These are phyloP conservation scores for Remersonia thermophila DNA, from an alignment of 2,329 filamentous ascomycete species.

Conservation along the genomic window DNA sequence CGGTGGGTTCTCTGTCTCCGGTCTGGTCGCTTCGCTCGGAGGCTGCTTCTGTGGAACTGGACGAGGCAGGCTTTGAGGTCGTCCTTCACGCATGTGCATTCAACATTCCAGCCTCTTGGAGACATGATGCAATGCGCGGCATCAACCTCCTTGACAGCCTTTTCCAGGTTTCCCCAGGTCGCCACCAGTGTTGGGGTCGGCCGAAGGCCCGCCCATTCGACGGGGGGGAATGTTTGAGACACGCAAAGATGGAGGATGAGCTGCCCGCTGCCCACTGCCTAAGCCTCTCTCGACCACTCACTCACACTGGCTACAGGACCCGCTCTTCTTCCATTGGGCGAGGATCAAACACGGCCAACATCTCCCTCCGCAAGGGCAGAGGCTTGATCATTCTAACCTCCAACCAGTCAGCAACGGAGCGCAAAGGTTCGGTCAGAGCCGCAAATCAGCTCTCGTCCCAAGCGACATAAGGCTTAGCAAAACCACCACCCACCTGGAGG, in stretches of 20 bases:
- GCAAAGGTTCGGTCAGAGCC: constrained; percentile 14
- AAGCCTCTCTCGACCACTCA: no score
- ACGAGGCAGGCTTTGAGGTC: not conserved
- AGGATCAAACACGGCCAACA: constrained; percentile 1
- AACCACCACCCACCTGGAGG: constrained; percentile 26
- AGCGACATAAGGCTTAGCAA: constrained; percentile 23
- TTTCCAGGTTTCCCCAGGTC: no score
- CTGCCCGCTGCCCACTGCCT: no score
- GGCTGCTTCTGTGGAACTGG: no score
- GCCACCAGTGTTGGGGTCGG: no score
- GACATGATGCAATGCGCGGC: constrained; percentile 11
- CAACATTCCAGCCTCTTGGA: not conserved
- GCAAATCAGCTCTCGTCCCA: constrained; percentile 40
- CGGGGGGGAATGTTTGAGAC: no score
- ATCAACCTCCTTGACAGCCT: constrained; percentile 3
- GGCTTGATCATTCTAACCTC: constrained; percentile 5
- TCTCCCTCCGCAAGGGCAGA: constrained; percentile 8
- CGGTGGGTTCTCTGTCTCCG: no score
- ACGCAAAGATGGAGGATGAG: no score
- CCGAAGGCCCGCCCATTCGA: no score
- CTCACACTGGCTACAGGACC: constrained; percentile 10
- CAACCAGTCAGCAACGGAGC: constrained; percentile 22
- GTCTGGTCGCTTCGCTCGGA: no score
- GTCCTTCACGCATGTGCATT: not conserved
- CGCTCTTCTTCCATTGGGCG: constrained; percentile 8